Conservation (phyloP, 805 yeast species). For the Diddensiella santjacobensis region DNA sequence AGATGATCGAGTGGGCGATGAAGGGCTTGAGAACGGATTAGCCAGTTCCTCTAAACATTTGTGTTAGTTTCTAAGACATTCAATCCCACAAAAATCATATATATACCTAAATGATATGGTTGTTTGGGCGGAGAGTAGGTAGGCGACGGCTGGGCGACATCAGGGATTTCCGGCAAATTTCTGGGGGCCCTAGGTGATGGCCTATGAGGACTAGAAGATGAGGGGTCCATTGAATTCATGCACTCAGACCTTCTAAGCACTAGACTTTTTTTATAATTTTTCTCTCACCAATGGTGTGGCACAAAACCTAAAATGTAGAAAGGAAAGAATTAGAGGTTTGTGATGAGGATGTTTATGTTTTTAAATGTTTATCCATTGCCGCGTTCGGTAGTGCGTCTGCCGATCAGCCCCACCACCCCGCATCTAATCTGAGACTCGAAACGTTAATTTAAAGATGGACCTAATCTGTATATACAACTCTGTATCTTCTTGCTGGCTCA, state of each 20-base stretch:
- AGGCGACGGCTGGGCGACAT: slow-evolving; percentile 9
- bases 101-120: slow-evolving; percentile 20
- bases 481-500: neutral
- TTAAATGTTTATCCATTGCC: neutral
- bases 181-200: slow-evolving; percentile 12
- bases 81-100: neutral
- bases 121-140: slow-evolving; percentile 21
- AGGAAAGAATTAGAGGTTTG: neutral
- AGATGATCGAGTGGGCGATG: slow-evolving; percentile 14
- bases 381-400: no score
- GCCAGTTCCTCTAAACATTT: slow-evolving; percentile 19
- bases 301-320: no score
- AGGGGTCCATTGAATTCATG: neutral
- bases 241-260: neutral
- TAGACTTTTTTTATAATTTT: neutral
- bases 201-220: slow-evolving; percentile 2
- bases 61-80: neutral
- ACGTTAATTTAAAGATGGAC: no score
- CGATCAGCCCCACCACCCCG: no score
- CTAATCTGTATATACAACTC: neutral
- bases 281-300: neutral
- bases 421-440: no score
- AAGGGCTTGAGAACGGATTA: slow-evolving; percentile 15
- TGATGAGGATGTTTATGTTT: neutral
- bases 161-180: slow-evolving; percentile 22